Conservation (phyloP, 1,139 yeast species). For the Taphrina wiesneri region DNA sequence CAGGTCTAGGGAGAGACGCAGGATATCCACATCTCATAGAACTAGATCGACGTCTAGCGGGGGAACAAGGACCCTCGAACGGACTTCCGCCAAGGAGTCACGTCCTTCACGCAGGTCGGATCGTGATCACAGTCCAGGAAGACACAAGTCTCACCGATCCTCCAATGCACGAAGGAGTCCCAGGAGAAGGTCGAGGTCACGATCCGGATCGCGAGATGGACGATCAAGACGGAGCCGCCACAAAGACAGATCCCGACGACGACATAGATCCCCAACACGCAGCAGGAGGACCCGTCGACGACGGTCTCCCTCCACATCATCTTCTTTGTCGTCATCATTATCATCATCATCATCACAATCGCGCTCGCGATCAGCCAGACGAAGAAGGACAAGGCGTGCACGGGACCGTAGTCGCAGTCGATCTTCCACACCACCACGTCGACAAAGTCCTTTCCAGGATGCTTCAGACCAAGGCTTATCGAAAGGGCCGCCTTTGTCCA, state of each 20-base stretch:
- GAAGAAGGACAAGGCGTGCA: background rate
- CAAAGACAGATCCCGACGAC: background rate
- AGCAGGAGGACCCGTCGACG: background rate
- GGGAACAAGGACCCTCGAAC: background rate
- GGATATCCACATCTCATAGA: background rate
- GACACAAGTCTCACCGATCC: background rate
- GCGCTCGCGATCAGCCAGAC: too few species aligned
- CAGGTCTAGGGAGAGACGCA: background rate
- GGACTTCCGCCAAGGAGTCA: background rate
- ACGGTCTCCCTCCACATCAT: background rate
- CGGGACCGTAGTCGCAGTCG: background rate
- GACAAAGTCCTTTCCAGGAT: background rate
- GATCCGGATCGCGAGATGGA: background rate
- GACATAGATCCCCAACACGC: background rate
- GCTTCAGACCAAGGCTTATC: too few species aligned
- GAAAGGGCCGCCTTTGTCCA: too few species aligned
- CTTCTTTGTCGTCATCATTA: background rate
- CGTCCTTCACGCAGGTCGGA: background rate
- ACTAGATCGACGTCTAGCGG: background rate
- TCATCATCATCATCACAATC: background rate
- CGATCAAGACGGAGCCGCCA: background rate
- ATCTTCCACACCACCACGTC: background rate
- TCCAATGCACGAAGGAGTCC: background rate
- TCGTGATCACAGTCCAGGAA: background rate
- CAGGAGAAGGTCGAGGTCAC: background rate